A percentile compares a stretch with the other conserved stretches of the same genome.
Conservation (phyloP, 2,329 filamentous ascomycete species). For the Trichoderma lentiforme region DNA sequence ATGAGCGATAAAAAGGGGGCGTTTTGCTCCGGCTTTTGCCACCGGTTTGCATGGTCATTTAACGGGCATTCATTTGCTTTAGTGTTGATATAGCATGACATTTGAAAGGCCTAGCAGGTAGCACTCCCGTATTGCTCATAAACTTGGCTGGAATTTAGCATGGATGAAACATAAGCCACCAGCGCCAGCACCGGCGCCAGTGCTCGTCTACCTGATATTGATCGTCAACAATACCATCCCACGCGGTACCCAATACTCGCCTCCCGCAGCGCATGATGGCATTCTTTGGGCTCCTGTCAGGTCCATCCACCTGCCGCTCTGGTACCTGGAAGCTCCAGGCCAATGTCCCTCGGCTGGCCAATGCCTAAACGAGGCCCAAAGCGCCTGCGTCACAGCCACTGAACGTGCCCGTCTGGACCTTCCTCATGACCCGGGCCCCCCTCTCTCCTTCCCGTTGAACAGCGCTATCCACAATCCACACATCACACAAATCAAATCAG, state of each 20-base stretch:
- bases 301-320: constrained; percentile 10
- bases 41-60: neutral
- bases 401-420: constrained; percentile 1
- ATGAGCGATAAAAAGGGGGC: neutral
- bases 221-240: neutral
- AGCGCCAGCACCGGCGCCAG: no score
- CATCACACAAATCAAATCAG: neutral
- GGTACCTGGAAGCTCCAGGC: neutral
- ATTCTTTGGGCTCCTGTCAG: neutral
- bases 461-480: constrained; percentile 5
- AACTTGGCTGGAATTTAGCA: neutral
- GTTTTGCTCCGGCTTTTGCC: neutral
- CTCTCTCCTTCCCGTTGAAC: constrained; percentile 8
- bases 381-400: constrained; percentile 19
- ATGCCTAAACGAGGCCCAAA: constrained; percentile 9
- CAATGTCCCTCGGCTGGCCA: neutral
- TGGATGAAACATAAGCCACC: neutral
- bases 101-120: neutral
- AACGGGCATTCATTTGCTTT: neutral
- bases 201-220: neutral
- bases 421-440: constrained; percentile 17
- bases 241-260: constrained; percentile 6
- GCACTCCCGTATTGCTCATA: neutral
- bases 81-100: neutral
- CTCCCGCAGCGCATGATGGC: neutral